Base-by-base conservation (phyloP, 2,329 filamentous ascomycete genomes). In the Westerdykella aurantiaca region DNA sequence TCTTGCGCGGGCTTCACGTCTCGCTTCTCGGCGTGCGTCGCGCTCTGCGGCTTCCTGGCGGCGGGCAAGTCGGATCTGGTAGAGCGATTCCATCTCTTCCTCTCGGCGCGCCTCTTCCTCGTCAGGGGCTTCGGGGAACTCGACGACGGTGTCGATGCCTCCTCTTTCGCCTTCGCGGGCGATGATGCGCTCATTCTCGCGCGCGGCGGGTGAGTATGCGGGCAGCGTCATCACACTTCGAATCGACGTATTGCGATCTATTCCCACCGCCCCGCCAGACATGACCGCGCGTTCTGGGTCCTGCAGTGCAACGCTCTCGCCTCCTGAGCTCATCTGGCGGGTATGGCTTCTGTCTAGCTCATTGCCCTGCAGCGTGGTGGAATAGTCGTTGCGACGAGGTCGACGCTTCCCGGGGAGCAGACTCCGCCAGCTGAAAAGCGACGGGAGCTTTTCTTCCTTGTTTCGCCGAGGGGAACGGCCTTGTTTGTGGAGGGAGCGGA, bases 151-250 rank as follows among this genome's bases (percentile, higher is more conserved):
- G 57, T 98, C 93, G 56, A 98, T 88, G 6, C 93, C 93, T 42
- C 78, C 91, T 47, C 93, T 79, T 64, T 98, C 93, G 39, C 93
- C 93, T 66, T 95, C 93, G 5, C 90, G 80, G 6, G 83, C 93
- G 38, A 97, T 75, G 1, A 96, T 82, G 53, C 83, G 83, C 66
- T 98, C 93, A 37, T 81, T 83, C 16, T 86, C 83, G 39, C 80
- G 76, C 0, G 88, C 81, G 22, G 80, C 81, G 13, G 77, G 78
- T 2, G 85, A 83, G 66, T 98, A 98, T 0, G 86, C 79, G 0
- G 93, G 93, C 2, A 98, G 72, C 0, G 93, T 97, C 78, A 96
- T 93, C 44, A 97, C 82, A n/a, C 88, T 95, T 43, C 91, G 83
- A 37, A 97, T 77, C 7, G 88, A 94, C 1, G 87, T 89, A 57